Evolutionary conservation across 2,329 filamentous ascomycete species (phyloP).

Genomic region (Fonsecaea pugnacius): DNA sequence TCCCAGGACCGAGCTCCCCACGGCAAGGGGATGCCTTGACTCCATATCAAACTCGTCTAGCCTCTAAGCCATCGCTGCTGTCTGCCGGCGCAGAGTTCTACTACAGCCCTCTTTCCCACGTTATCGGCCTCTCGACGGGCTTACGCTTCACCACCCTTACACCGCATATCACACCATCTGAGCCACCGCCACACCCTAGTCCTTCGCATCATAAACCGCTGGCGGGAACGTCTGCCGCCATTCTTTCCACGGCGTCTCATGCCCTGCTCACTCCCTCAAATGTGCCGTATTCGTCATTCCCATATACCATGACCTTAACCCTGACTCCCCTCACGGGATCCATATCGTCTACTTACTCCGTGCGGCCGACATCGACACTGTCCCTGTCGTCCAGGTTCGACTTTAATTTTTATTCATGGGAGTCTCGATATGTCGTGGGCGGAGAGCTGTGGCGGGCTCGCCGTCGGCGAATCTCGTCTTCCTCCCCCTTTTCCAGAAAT

Average conservation of each 20-base stretch:
- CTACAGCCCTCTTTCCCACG: constrained; percentile 93
- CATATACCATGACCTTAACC: constrained; percentile 90
- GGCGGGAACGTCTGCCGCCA: constrained; percentile 37
- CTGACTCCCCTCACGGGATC: constrained; percentile 94
- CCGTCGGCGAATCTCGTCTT: constrained; percentile 47
- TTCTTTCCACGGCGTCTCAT: constrained; percentile 35
- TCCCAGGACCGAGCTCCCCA: constrained; percentile 32
- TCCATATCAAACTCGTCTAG: constrained; percentile 27
- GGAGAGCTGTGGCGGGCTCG: constrained; percentile 85
- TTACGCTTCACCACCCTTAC: constrained; percentile 82
- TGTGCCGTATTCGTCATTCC: constrained; percentile 69
- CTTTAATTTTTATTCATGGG: constrained; percentile 98
- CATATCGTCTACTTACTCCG: constrained; percentile 86
- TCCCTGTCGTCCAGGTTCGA: constrained; percentile 89
- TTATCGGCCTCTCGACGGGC: constrained; percentile 86
- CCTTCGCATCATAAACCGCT: constrained; percentile 30
- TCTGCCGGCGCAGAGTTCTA: constrained; percentile 92
- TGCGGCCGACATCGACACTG: constrained; percentile 80
- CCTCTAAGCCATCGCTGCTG: constrained; percentile 66
- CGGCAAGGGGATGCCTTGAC: constrained; percentile 42
- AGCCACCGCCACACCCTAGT: constrained; percentile 54
- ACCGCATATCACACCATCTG: constrained; percentile 33
- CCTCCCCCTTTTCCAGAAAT: constrained; percentile 31
- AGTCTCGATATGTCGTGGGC: constrained; percentile 89
- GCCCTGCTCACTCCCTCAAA: constrained; percentile 37